Percentiles rank a stretch among this genome's conserved stretches.
Evolutionary conservation across 2,329 filamentous ascomycete species (phyloP).

Genomic region (Fusarium continuum): DNA sequence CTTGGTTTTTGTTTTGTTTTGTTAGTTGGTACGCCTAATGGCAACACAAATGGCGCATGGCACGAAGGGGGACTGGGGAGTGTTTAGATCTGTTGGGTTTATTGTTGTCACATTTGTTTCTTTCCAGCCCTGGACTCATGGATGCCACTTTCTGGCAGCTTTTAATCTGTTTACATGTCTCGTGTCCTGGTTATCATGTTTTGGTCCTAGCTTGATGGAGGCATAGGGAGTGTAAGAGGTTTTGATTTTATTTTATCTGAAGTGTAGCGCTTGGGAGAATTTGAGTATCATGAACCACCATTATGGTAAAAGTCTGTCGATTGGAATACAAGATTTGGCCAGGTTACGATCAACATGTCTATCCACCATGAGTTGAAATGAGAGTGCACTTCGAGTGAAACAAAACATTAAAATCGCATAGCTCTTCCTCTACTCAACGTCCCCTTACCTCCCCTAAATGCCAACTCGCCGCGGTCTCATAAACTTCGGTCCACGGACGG

Average conservation of each 20-base stretch:
- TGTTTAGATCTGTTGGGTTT: neutral
- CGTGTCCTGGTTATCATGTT: neutral
- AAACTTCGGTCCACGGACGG: neutral
- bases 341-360: neutral
- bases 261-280: neutral
- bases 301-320: conserved; percentile 27
- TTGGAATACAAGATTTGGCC: conserved; percentile 21
- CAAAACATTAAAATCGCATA: neutral
- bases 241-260: neutral
- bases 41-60: neutral
- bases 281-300: neutral
- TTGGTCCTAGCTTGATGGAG: neutral
- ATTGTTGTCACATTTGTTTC: neutral
- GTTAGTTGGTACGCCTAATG: neutral
- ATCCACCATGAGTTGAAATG: neutral
- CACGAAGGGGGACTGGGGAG: neutral
- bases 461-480: neutral
- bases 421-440: neutral
- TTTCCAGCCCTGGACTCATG: conserved; percentile 7
- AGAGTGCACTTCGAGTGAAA: neutral
- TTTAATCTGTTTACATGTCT: conserved; percentile 4
- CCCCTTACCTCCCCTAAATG: no score
- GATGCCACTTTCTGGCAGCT: neutral
- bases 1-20: no score
- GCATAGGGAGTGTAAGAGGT: conserved; percentile 17